Evolutionary conservation across 2,329 filamentous ascomycete species (phyloP), one percentile per base, ranked within the genome.

Genomic region (Aspergillus sp.): DNA sequence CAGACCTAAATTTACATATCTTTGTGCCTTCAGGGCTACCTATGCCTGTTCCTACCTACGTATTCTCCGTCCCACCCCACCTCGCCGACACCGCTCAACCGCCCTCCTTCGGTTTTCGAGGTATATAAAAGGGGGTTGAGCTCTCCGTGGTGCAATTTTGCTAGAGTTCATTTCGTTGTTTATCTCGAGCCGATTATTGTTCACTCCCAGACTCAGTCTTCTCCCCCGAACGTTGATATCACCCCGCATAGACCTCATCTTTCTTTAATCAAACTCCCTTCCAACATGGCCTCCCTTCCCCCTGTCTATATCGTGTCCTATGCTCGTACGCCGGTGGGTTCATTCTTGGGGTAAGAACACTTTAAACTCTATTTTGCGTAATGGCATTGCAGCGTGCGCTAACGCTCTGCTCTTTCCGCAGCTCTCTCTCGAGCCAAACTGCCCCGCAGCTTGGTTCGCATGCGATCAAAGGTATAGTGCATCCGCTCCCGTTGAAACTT

Each of bases 271-370:
- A 20, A 37, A 5, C 22, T 22, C 19, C 8, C n/a, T 50, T 39
- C 55, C 78, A 85, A 69, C 60, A 96, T 96, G 90, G 83, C 91
- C 73, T 86, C 85, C 67, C 85, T 93, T 64, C 89, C 91, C 65
- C 84, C 92, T 59, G 93, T 99, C 66, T 99, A 99, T 81, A 97
- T 99, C 72, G 92, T 97, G 73, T 95, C 95, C 59, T 89, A 88
- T 64, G 90, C 87, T 71, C 87, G 93, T 78, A 99, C 95, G 64
- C 95, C 95, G 53, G 84, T 96, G 65, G 95, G 95, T 70, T 93
- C 90, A 65, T 99, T 99, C 80, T 86, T 96, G 71, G 95, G 95
- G 91, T 96, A 79, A 76, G 83, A 66, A 60, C 56, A 54, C 60
- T 52, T 13, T 63, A 37, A 5, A 7, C n/a, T n/a, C 15, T 37